A percentile compares a stretch with the other conserved stretches of the same genome.
These are phyloP conservation scores for Lathyrus aphaca DNA, from an alignment of 306 rosid genomes.

Conservation along the genomic window DNA sequence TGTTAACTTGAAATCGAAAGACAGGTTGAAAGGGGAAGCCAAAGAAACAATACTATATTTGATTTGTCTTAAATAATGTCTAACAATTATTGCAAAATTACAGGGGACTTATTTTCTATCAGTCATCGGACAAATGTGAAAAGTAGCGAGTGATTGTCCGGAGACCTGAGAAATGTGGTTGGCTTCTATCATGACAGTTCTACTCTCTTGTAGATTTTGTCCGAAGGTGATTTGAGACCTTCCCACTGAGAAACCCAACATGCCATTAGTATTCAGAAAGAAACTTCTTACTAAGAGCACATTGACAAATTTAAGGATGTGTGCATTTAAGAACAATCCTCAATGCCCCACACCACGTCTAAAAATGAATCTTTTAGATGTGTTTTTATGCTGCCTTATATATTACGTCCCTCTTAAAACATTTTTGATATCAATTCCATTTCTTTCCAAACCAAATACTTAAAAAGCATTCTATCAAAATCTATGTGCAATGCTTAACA, in stretches of 20 bases:
- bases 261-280: neutral
- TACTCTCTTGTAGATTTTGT: neutral
- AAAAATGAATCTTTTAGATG: neutral
- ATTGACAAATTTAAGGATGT: neutral
- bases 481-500: constrained; percentile 5
- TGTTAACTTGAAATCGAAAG: neutral
- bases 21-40: neutral
- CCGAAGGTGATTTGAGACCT: neutral
- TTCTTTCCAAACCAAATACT: constrained; percentile 17
- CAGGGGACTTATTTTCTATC: neutral
- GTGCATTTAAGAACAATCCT: neutral
- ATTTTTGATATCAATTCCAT: neutral
- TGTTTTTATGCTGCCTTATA: neutral
- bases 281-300: neutral
- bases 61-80: constrained; percentile 1
- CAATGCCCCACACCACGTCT: neutral
- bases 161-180: constrained; percentile 7
- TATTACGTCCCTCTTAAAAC: neutral
- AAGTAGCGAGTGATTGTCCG: neutral
- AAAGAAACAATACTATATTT: neutral
- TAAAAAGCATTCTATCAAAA: constrained; percentile 17
- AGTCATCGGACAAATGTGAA: neutral
- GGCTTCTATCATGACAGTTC: neutral
- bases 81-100: constrained; percentile 4
- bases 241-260: neutral